Percentiles rank a stretch among this genome's conserved stretches.
phyloP scores from a whole-genome alignment of 768 basidiomycete genomes.

The Naematelia encephala region DNA sequence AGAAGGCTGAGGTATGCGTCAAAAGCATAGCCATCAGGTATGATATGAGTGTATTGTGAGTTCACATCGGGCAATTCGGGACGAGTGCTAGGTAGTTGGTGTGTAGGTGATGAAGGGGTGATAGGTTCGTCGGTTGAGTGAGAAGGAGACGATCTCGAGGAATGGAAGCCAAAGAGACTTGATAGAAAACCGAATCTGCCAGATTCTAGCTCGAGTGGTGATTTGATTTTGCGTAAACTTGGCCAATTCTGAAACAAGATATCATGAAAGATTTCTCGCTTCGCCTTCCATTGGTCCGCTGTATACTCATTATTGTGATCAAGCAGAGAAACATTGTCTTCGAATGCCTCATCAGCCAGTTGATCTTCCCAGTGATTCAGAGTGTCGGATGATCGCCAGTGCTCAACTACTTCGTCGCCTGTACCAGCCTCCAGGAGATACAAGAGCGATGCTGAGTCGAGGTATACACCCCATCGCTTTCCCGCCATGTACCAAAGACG shows the following conservation, averaged over 20 bases:
- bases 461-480: conserved; percentile 59
- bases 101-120: neutral
- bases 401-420: conserved; percentile 56
- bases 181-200: conserved; percentile 35
- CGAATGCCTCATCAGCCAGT: neutral
- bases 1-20: conserved; percentile 63
- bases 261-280: conserved; percentile 58
- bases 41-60: conserved; percentile 52
- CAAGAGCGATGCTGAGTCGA: conserved; percentile 60
- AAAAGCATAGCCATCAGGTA: conserved; percentile 59
- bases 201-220: conserved; percentile 52
- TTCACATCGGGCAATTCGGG: conserved; percentile 7
- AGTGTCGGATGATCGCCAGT: too few species aligned
- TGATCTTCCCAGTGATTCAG: conserved; percentile 57
- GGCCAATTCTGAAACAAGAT: conserved; percentile 63
- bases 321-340: conserved; percentile 2
- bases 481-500: conserved; percentile 66
- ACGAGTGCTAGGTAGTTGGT: neutral
- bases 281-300: conserved; percentile 55
- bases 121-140: too few species aligned
- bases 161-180: neutral
- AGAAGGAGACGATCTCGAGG: neutral
- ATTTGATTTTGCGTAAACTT: conserved; percentile 36
- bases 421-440: conserved; percentile 64
- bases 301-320: conserved; percentile 56